These are phyloP conservation scores for Micromonas pusilla DNA, from an alignment of 139 green algal species.

Conservation along the genomic window DNA sequence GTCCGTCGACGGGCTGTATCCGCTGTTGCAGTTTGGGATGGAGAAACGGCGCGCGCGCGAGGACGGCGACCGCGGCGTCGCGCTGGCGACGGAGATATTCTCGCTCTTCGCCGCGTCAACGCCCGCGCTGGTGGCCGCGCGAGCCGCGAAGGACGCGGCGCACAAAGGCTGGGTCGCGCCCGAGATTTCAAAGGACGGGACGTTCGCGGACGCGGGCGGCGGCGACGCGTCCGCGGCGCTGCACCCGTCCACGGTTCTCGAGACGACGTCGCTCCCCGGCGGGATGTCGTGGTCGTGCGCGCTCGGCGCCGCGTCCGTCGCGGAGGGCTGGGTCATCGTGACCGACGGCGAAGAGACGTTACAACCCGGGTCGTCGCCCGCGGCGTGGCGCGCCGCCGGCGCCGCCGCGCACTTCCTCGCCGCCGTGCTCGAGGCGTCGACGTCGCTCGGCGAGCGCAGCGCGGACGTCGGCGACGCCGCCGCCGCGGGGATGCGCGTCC, in stretches of 20 bases:
- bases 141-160: background rate
- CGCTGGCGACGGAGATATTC: background rate
- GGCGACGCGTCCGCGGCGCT: background rate
- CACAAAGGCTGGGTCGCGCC: background rate
- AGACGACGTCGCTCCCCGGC: background rate
- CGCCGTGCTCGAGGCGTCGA: background rate
- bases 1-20: background rate
- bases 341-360: background rate
- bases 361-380: background rate
- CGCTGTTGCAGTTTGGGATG: conserved; percentile 1
- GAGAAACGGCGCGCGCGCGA: background rate
- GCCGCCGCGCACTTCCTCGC: background rate
- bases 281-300: conserved; percentile 3
- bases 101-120: background rate
- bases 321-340: background rate
- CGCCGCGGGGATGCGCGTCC: background rate
- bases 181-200: background rate
- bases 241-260: background rate
- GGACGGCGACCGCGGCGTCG: background rate
- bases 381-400: background rate
- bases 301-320: background rate
- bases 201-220: background rate
- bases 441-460: background rate
- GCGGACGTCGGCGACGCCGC: too few species aligned
- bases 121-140: background rate